A percentile compares a stretch with the other conserved stretches of the same genome.
Evolutionary conservation across 495 filamentous ascomycete species (phyloP).

Genomic region (Hypomontagnella submonticulosa): DNA sequence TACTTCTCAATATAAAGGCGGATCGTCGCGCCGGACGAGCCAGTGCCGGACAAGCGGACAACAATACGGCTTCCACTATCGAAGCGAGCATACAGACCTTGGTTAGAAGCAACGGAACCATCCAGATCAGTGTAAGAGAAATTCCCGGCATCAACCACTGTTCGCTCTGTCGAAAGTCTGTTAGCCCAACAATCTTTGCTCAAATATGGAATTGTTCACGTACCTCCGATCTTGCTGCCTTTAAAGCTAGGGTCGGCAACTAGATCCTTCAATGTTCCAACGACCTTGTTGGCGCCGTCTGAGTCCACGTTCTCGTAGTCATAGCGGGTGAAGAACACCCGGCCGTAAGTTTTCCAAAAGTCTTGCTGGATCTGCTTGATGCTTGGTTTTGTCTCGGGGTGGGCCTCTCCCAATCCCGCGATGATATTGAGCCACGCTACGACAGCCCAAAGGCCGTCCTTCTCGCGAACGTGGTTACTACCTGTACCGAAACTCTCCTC

Average conservation of each 20-base stretch:
- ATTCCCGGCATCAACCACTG: constrained; percentile 88
- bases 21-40: constrained; percentile 94
- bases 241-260: constrained; percentile 77
- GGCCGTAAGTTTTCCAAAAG: constrained; percentile 96
- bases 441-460: constrained; percentile 97
- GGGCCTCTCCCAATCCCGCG: constrained; percentile 87
- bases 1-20: constrained; percentile 97
- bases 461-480: constrained; percentile 99
- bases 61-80: constrained; percentile 94
- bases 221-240: constrained; percentile 80
- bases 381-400: constrained; percentile 78
- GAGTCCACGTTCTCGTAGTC: constrained; percentile 96
- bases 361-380: constrained; percentile 95
- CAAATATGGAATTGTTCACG: constrained; percentile 29
- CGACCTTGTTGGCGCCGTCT: constrained; percentile 88
- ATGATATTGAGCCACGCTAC: constrained; percentile 99
- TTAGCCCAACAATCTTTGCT: constrained; percentile 12
- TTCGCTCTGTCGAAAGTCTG: constrained; percentile 63
- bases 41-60: constrained; percentile 92
- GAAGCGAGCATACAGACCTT: constrained; percentile 95
- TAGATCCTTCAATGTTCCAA: constrained; percentile 77
- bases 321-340: constrained; percentile 98
- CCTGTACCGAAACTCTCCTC: constrained; percentile 98
- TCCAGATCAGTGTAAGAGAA: constrained; percentile 98
- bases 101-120: constrained; percentile 93